Base-by-base conservation (phyloP, 1,284 basidiomycete genomes). In the Moesziomyces parantarcticus region DNA sequence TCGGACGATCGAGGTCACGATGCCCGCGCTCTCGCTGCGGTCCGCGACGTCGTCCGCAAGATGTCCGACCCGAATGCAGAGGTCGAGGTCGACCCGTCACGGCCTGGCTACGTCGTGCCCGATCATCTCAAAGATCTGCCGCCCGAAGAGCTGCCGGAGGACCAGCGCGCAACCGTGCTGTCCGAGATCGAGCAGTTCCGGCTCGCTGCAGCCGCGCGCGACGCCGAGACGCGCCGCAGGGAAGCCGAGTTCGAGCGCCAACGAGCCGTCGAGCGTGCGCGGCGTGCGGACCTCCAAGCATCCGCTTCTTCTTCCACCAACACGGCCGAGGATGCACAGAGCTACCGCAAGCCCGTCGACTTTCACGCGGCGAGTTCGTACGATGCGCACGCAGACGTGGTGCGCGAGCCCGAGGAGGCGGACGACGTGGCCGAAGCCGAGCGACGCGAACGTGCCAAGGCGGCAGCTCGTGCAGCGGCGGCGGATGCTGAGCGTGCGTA, bases 71-170 rank as follows among this genome's bases (percentile, higher is more conserved):
- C 85, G 1, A 91, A 85, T 89, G 90, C 83, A 89, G 85, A 47
- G 11, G 62, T 87, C 91, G 92, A 78, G 13, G 65, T 41, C 3
- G 66, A 74, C 11, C 55, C 63, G 4, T 64, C 64, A 41, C 66
- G 59, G 39, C 70, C 63, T 13, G 66, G 64, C n/a, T 79, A 73
- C 79, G 89, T 93, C 67, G 93, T 97, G 34, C 94, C 95, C 11
- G 92, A 93, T 7, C 95, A 97, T 85, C 87, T 98, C 23, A 93
- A 95, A 84, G 94, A 97, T 84, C 87, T 98, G 36, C 92, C 95
- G 81, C 93, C 95, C 85, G 92, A 93, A 51, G 94, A 97, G 81
- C 88, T 98, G 26, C 94, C 94, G n/a, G 94, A 96, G 85, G 92
- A 92, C 1, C 93, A 95, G 84, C 91, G 94, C 22, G 93, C 92